phyloP scores from a whole-genome alignment of 2,329 filamentous ascomycete genomes.

The Zymoseptoria brevis region DNA sequence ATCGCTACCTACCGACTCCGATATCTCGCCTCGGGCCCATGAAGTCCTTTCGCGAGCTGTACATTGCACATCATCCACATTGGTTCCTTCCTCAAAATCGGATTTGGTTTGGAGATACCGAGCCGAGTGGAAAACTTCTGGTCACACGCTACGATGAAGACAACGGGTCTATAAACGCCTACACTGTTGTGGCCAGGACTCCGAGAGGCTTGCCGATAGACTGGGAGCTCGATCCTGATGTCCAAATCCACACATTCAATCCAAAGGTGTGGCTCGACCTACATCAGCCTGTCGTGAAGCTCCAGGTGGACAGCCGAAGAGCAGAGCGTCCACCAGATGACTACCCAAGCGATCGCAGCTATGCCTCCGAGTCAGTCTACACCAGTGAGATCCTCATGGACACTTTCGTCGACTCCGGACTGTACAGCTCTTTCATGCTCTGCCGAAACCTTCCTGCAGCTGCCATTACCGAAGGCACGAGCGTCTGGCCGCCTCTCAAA shows the following conservation, averaged over 20 bases:
- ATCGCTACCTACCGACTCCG: slow-evolving; percentile 55
- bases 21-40: slow-evolving; percentile 52
- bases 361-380: slow-evolving; percentile 19
- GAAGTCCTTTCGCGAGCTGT: slow-evolving; percentile 61
- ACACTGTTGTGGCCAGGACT: slow-evolving; percentile 56
- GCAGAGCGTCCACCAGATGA: slow-evolving; percentile 16
- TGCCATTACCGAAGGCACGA: slow-evolving; percentile 31
- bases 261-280: slow-evolving; percentile 64
- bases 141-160: slow-evolving; percentile 67
- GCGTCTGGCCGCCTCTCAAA: slow-evolving; percentile 65
- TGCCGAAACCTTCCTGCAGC: slow-evolving; percentile 45
- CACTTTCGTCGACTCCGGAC: slow-evolving; percentile 31
- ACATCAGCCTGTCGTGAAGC: slow-evolving; percentile 57
- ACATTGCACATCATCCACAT: slow-evolving; percentile 63
- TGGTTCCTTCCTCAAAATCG: slow-evolving; percentile 79
- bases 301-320: slow-evolving; percentile 28
- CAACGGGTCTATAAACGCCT: slow-evolving; percentile 70
- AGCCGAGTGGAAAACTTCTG: slow-evolving; percentile 66
- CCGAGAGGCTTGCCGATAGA: slow-evolving; percentile 36
- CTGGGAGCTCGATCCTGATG: slow-evolving; percentile 22
- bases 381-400: slow-evolving; percentile 49
- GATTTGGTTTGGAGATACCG: slow-evolving; percentile 76
- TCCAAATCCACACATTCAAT: slow-evolving; percentile 65
- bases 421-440: slow-evolving; percentile 62
- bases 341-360: slow-evolving; percentile 11